phyloP scores from a whole-genome alignment of 2,329 filamentous ascomycete species.

The Tolypocladium inflatum region DNA sequence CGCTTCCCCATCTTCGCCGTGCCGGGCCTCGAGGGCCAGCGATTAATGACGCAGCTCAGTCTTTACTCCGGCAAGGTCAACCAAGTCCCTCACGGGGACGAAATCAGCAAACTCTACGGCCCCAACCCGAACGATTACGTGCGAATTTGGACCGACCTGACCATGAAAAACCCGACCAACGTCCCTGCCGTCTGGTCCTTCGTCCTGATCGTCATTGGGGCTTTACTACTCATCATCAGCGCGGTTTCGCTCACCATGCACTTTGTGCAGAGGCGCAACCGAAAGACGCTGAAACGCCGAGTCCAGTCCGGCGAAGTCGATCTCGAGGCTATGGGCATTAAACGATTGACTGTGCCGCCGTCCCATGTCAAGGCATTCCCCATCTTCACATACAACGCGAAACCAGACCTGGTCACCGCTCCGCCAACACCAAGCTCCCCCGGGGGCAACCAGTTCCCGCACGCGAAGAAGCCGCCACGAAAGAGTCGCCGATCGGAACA shows the following conservation, averaged over 20 bases:
- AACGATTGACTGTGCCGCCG: slow-evolving; percentile 66
- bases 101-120: slow-evolving; percentile 45
- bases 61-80: slow-evolving; percentile 70
- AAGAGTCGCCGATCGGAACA: slow-evolving; percentile 19
- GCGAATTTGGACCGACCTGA: slow-evolving; percentile 48
- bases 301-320: slow-evolving; percentile 75
- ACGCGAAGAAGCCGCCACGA: slow-evolving; percentile 18
- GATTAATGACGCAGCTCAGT: slow-evolving; percentile 62
- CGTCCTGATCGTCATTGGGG: slow-evolving; percentile 57
- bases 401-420: slow-evolving; percentile 29
- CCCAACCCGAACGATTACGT: slow-evolving; percentile 49
- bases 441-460: slow-evolving; percentile 15
- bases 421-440: slow-evolving; percentile 26
- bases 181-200: slow-evolving; percentile 79
- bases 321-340: slow-evolving; percentile 77
- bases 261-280: slow-evolving; percentile 61
- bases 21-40: slow-evolving; percentile 53
- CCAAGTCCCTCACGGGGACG: slow-evolving; percentile 45
- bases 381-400: slow-evolving; percentile 63
- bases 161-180: slow-evolving; percentile 32
- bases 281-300: slow-evolving; percentile 56
- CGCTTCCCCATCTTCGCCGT: slow-evolving; percentile 78
- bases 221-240: slow-evolving; percentile 59
- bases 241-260: slow-evolving; percentile 67
- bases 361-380: slow-evolving; percentile 65